Conservation (phyloP, 441 rosid genomes). For the Croton setiger region DNA sequence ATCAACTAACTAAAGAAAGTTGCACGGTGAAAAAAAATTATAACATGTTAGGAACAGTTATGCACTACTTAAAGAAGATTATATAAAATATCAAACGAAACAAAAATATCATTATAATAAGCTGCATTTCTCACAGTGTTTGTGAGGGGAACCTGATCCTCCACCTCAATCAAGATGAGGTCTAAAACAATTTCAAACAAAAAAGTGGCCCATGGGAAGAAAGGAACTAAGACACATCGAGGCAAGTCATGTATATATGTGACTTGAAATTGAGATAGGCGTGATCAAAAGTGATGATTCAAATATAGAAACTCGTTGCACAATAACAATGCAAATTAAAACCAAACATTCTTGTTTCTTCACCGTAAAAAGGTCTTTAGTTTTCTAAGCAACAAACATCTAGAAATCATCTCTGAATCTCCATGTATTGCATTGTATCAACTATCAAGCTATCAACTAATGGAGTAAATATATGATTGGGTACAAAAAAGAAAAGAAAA, state of each 20-base stretch:
- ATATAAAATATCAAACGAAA: not conserved
- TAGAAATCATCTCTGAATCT: conserved; percentile 8
- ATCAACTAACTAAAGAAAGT: no score
- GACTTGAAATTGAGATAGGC: not conserved
- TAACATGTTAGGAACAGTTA: not conserved
- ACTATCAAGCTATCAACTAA: not conserved
- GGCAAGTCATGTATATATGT: not conserved
- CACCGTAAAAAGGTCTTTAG: not conserved
- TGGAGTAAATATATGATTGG: conserved; percentile 8
- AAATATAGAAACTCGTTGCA: not conserved
- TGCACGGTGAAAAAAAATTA: not conserved
- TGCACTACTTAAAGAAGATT: not conserved
- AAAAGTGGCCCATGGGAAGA: not conserved
- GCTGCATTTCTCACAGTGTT: not conserved
- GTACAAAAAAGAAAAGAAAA: conserved; percentile 14
- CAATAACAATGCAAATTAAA: not conserved
- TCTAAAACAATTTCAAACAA: not conserved
- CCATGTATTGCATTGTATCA: not conserved
- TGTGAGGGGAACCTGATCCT: not conserved
- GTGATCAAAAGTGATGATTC: not conserved
- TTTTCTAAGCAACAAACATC: not conserved
- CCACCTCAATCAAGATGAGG: not conserved
- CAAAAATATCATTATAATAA: not conserved
- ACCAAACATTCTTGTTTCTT: not conserved
- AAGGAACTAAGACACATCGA: not conserved